A percentile compares a stretch with the other conserved stretches of the same genome.
phyloP scores from a whole-genome alignment of 345 rosid species.

The Salix arbutifolia region DNA sequence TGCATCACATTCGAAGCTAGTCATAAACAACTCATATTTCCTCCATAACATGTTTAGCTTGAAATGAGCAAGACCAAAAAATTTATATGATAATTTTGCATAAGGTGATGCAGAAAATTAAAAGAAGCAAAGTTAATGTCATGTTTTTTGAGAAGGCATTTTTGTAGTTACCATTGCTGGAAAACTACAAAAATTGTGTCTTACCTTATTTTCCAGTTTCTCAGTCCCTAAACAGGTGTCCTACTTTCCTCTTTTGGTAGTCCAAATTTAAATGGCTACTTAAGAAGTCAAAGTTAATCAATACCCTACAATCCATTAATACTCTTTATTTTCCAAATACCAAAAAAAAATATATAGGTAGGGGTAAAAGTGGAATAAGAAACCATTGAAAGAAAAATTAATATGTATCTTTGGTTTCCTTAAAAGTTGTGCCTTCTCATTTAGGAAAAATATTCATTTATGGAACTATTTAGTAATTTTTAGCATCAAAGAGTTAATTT shows the following conservation, averaged over 20 bases:
- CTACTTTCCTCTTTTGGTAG: neutral
- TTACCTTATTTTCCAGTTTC: neutral
- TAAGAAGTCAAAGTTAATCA: neutral
- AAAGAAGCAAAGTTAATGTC: neutral
- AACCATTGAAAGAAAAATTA: neutral
- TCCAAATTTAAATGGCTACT: neutral
- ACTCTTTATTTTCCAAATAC: neutral
- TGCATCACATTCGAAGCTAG: neutral
- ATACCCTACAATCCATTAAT: neutral
- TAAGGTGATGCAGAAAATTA: neutral
- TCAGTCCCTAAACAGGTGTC: neutral
- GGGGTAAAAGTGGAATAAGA: neutral
- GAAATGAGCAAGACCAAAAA: neutral
- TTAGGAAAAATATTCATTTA: neutral
- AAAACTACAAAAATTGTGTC: neutral
- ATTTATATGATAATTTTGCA: neutral
- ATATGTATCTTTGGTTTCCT: neutral
- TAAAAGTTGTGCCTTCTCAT: neutral
- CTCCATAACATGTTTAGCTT: neutral
- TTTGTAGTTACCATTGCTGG: neutral
- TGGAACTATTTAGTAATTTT: neutral
- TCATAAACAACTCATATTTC: neutral
- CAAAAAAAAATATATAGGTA: too few species aligned
- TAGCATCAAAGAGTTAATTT: neutral
- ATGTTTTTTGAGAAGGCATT: too few species aligned